phyloP scores from a whole-genome alignment of 1,284 basidiomycete genomes.

The Mycena citricolor region DNA sequence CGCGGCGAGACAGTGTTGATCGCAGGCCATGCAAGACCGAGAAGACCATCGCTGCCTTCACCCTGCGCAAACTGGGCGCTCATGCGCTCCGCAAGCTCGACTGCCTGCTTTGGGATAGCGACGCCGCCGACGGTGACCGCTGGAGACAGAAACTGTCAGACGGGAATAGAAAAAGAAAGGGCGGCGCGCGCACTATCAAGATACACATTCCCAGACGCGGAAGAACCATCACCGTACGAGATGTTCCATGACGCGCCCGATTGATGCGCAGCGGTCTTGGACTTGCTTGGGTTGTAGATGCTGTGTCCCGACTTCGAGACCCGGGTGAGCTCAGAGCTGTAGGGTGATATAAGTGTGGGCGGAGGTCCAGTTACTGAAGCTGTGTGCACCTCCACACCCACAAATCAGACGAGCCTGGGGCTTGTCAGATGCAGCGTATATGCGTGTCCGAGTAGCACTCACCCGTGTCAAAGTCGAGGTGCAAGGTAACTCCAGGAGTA shows the following conservation, averaged over 20 bases:
- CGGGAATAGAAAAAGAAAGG: background rate
- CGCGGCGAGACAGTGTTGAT: conserved; percentile 21
- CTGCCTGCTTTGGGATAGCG: conserved; percentile 19
- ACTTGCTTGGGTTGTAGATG: conserved; percentile 19
- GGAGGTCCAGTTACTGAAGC: no score
- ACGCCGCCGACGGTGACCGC: conserved; percentile 22
- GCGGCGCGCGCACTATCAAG: conserved; percentile 16
- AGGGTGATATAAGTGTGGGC: background rate
- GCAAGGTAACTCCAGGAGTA: conserved; percentile 20
- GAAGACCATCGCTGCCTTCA: conserved; percentile 20
- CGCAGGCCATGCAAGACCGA: conserved; percentile 22
- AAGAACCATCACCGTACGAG: conserved; percentile 22
- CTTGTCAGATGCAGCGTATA: no score
- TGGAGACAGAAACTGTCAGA: background rate
- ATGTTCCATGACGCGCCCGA: conserved; percentile 19
- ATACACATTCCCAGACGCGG: conserved; percentile 22
- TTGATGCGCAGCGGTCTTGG: conserved; percentile 18
- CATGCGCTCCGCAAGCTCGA: conserved; percentile 22
- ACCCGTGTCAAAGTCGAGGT: conserved; percentile 24
- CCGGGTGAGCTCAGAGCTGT: conserved; percentile 21
- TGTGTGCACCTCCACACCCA: conserved; percentile 24
- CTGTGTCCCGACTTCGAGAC: conserved; percentile 21
- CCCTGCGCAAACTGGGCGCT: conserved; percentile 19
- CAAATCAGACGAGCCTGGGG: conserved; percentile 10
- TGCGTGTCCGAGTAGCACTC: no score